Evolutionary conservation across 31 red algal genomes (phyloP).

Genomic region (Odonthalia washingtoniensis): DNA sequence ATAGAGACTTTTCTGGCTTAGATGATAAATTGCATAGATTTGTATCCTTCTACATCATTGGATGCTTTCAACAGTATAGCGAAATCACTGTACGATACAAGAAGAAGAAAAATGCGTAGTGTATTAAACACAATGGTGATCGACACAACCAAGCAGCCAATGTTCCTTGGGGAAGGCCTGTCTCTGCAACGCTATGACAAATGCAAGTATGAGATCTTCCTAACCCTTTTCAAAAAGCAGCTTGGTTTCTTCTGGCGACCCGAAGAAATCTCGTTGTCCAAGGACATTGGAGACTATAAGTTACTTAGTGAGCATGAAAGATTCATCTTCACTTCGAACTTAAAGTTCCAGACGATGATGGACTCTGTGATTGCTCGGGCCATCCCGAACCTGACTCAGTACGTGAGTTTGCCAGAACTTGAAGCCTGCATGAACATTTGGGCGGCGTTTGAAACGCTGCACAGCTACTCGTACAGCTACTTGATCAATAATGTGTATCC

Average conservation of each 20-base stretch:
- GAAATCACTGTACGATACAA: too few species aligned
- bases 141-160: too few species aligned
- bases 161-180: constrained; percentile 4
- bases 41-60: too few species aligned
- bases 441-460: constrained; percentile 20
- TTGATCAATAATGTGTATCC: constrained; percentile 25
- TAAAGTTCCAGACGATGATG: constrained; percentile 23
- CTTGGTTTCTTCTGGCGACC: constrained; percentile 32
- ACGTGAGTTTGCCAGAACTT: constrained; percentile 11
- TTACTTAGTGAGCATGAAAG: constrained; percentile 1
- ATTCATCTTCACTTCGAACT: constrained; percentile 19
- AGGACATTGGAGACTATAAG: not conserved
- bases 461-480: constrained; percentile 20
- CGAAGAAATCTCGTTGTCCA: constrained; percentile 19
- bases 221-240: constrained; percentile 1
- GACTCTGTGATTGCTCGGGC: constrained; percentile 18
- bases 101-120: too few species aligned
- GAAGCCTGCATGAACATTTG: constrained; percentile 33
- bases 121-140: too few species aligned
- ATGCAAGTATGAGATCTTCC: not conserved
- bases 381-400: not conserved
- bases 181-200: constrained; percentile 1
- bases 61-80: too few species aligned
- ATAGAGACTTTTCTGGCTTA: too few species aligned
- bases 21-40: too few species aligned